These are phyloP conservation scores for Brettanomyces naardenensis DNA, from an alignment of 805 yeast genomes.

Conservation along the genomic window DNA sequence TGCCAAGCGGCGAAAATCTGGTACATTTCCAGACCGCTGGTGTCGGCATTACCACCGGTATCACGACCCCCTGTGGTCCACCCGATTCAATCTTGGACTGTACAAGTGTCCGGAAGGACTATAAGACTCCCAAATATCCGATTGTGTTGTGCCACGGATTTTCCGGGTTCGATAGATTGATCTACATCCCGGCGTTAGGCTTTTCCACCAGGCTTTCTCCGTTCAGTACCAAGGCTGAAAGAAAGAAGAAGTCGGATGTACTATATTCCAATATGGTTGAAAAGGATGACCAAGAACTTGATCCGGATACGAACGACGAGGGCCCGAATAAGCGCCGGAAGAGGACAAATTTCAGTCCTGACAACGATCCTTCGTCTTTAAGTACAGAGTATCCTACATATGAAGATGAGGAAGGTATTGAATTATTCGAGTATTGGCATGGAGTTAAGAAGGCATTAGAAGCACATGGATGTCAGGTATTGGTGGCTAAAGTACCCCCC, in stretches of 20 bases:
- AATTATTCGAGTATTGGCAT: constrained; percentile 66
- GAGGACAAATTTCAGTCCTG: too few relatives aligned
- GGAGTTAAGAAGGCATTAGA: constrained; percentile 63
- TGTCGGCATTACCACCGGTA: too few relatives aligned
- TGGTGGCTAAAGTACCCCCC: constrained; percentile 75
- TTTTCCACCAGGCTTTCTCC: constrained; percentile 14
- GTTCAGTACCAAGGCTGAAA: constrained; percentile 9
- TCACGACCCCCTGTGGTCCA: too few relatives aligned
- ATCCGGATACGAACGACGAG: neutral
- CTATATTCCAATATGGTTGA: constrained; percentile 4
- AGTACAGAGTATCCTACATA: too few relatives aligned
- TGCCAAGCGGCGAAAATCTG: too few relatives aligned
- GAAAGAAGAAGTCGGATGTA: neutral
- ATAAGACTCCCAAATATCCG: constrained; percentile 60
- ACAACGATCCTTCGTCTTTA: neutral
- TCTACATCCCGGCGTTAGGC: constrained; percentile 28
- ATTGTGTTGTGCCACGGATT: constrained; percentile 82
- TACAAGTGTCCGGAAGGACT: constrained; percentile 27
- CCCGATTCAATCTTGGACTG: too few relatives aligned
- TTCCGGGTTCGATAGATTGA: constrained; percentile 64
- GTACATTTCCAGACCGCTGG: too few relatives aligned
- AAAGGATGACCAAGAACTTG: neutral
- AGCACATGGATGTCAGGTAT: constrained; percentile 55
- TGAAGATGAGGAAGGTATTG: constrained; percentile 21
- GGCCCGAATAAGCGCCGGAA: too few relatives aligned